Base-by-base conservation (phyloP, 306 rosid genomes). In the Cucurbita ficifolia region DNA sequence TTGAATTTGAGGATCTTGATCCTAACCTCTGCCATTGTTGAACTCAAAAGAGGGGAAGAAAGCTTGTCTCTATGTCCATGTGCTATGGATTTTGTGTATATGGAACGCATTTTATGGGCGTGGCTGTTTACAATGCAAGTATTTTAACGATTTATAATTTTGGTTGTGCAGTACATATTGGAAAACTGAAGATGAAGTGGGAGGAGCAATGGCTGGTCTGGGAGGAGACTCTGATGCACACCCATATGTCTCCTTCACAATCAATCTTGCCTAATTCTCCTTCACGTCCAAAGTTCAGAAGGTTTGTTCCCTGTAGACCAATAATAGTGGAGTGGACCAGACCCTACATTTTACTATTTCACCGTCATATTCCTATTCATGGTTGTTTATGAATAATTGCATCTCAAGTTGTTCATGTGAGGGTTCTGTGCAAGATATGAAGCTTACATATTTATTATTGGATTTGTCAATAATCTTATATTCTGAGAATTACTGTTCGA, bases 181-280 rank as follows among this genome's bases (percentile, higher is more conserved):
- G 98, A 92, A 87, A 83, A 58, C 77, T 0, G 96, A 92, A 18
- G 96, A 92, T 64, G 98, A 92, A 43, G 86, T 76, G 0, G 97
- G 90, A 62, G 91, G 84, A 72, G 96, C 82, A 62, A 79, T 92
- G 79, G 96, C 84, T 84, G 96, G 89, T 75, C 87, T 92, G 55
- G 92, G 79, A 65, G 96, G 96, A 53, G 98, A 90, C 21, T 77
- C 86, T 0, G 96, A 92, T 79, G 49, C 88, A 24, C 86, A 92
- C 80, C 96, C 98, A 0, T 92, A 92, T 33, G 98, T 90, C 57
- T 89, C 95, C 52, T 88, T 92, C 82, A 90, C 91, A 6, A 83
- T 92, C 82, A 92, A 87, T 79, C 90, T 92, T 77, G 76, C 78
- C 55, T 90, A 84, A 88, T 71, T 48, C 33, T 36, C 42, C 33